Conservation (phyloP, 2,329 filamentous ascomycete species). For the Aspergillus fumigatiaffinis region DNA sequence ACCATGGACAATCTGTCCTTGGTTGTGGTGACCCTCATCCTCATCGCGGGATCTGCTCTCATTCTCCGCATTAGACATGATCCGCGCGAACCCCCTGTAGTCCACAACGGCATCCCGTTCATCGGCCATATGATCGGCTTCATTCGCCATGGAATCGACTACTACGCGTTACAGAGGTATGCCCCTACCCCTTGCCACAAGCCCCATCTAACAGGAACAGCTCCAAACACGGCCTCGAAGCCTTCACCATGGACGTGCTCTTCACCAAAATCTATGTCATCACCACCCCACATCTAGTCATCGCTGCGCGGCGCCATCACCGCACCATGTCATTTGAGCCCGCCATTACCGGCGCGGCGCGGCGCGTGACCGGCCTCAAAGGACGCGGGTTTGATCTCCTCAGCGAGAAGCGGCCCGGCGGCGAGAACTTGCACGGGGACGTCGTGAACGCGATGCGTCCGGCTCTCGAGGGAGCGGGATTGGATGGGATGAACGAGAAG, state of each 20-base stretch:
- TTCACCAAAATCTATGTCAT: slow-evolving; percentile 24
- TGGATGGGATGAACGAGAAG: slow-evolving; percentile 24
- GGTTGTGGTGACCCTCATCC: background rate
- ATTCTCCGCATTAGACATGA: slow-evolving; percentile 9
- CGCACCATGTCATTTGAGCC: slow-evolving; percentile 22
- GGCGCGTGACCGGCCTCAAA: slow-evolving; percentile 17
- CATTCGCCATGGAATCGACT: slow-evolving; percentile 19
- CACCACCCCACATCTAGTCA: slow-evolving; percentile 20
- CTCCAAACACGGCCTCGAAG: slow-evolving; percentile 12
- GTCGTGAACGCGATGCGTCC: slow-evolving; percentile 24
- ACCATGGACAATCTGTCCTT: background rate
- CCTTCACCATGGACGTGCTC: slow-evolving; percentile 23
- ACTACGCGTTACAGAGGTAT: slow-evolving; percentile 20
- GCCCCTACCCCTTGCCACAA: background rate
- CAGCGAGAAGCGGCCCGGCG: slow-evolving; percentile 15
- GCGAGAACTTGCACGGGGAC: slow-evolving; percentile 13
- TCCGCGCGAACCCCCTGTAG: slow-evolving; percentile 22
- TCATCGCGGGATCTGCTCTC: background rate
- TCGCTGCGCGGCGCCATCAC: slow-evolving; percentile 20
- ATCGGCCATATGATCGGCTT: slow-evolving; percentile 25
- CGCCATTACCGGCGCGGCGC: slow-evolving; percentile 13
- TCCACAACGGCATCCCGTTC: slow-evolving; percentile 20
- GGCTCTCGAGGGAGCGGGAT: slow-evolving; percentile 15
- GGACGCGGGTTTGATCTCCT: slow-evolving; percentile 16
- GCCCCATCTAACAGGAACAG: slow-evolving; percentile 7